Conservation (phyloP, 352 stramenopile species). For the Globisporangium carolinianum region DNA sequence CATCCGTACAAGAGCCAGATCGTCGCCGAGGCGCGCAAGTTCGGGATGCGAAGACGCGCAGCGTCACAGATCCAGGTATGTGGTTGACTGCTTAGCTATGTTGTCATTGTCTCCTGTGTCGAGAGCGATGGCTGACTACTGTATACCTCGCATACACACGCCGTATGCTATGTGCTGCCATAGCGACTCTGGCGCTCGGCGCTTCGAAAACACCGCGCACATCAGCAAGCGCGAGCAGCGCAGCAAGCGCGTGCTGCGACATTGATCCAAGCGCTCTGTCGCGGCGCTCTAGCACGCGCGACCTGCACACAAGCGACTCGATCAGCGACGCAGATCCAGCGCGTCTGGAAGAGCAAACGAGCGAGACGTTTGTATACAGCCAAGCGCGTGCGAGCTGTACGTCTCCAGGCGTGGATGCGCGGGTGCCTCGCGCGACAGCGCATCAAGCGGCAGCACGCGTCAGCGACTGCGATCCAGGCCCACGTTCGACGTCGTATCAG, state of each 20-base stretch:
- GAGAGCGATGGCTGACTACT: background rate
- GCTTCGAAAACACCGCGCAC: slow-evolving; percentile 7
- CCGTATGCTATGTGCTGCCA: background rate
- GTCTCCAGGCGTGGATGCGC: slow-evolving; percentile 18
- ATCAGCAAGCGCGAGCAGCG: slow-evolving; percentile 1
- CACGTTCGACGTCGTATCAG: slow-evolving; percentile 13
- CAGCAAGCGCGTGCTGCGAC: slow-evolving; percentile 7
- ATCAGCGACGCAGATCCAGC: slow-evolving; percentile 21
- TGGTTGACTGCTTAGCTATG: background rate
- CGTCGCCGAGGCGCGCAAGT: slow-evolving; percentile 32
- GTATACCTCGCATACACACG: too few species aligned
- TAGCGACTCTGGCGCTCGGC: slow-evolving; percentile 10
- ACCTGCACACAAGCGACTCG: slow-evolving; percentile 4
- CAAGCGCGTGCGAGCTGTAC: slow-evolving; percentile 16
- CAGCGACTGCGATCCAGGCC: slow-evolving; percentile 17
- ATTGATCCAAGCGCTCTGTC: slow-evolving; percentile 24
- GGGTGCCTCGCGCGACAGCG: slow-evolving; percentile 12
- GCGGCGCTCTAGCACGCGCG: slow-evolving; percentile 12
- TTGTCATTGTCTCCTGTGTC: too few species aligned
- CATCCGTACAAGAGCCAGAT: slow-evolving; percentile 41
- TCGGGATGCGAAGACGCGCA: slow-evolving; percentile 37
- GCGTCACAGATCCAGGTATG: slow-evolving; percentile 47
- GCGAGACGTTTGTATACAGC: slow-evolving; percentile 11
- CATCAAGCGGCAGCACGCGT: slow-evolving; percentile 12
- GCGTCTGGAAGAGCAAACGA: slow-evolving; percentile 16